Percentiles rank a stretch among this genome's conserved stretches.
Evolutionary conservation across 257 asterid species (phyloP).

Genomic region (Echites panduratus): DNA sequence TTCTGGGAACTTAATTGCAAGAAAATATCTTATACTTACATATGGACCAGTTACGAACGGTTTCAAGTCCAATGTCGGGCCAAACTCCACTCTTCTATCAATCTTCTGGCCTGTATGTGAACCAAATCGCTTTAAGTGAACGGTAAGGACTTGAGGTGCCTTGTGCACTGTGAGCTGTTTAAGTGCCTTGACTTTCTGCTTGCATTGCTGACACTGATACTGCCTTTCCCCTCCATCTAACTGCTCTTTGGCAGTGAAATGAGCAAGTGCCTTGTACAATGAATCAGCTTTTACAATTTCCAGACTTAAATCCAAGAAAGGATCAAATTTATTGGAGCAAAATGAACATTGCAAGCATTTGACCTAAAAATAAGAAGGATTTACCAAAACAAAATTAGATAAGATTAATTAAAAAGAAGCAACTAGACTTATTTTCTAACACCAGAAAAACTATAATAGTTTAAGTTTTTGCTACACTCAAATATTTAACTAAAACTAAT

Average conservation of each 20-base stretch:
- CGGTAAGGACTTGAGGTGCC: slow-evolving; percentile 85
- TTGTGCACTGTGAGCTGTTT: slow-evolving; percentile 79
- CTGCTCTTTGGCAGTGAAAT: slow-evolving; percentile 81
- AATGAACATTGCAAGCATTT: slow-evolving; percentile 91
- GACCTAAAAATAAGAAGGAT: slow-evolving; percentile 46
- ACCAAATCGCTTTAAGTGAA: slow-evolving; percentile 89
- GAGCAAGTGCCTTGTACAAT: slow-evolving; percentile 62
- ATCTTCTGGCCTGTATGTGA: slow-evolving; percentile 68
- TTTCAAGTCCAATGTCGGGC: slow-evolving; percentile 71
- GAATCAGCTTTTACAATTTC: slow-evolving; percentile 82
- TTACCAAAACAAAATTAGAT: slow-evolving; percentile 1
- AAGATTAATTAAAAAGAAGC: background rate
- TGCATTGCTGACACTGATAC: slow-evolving; percentile 93
- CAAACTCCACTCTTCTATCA: slow-evolving; percentile 53
- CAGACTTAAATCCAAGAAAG: slow-evolving; percentile 87
- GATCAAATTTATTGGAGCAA: slow-evolving; percentile 87
- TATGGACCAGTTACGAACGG: slow-evolving; percentile 76
- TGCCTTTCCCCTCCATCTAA: slow-evolving; percentile 89
- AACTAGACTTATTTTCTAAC: background rate
- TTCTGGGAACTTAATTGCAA: background rate
- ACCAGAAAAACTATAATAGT: background rate
- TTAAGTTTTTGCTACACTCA: background rate
- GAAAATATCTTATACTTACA: slow-evolving; percentile 44
- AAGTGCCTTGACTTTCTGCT: slow-evolving; percentile 85
- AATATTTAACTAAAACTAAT: background rate